phyloP scores from a whole-genome alignment of 2,329 filamentous ascomycete genomes.

The Amphichorda felina region DNA sequence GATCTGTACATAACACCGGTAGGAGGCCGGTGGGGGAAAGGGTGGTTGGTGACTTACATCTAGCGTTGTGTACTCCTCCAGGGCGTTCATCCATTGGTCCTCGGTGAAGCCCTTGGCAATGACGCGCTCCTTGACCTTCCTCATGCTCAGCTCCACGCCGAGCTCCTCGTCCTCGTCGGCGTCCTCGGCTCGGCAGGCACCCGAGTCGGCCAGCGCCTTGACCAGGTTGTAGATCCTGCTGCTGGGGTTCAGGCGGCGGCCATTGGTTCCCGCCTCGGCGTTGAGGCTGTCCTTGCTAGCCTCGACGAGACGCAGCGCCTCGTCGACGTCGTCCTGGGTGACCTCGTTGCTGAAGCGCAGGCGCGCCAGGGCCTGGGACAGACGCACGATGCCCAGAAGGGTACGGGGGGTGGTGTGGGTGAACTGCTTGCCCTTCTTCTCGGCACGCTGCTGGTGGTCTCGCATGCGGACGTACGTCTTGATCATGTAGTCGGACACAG shows the following conservation, averaged over 20 bases:
- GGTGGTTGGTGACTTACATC: conserved; percentile 54
- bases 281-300: conserved; percentile 88
- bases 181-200: conserved; percentile 68
- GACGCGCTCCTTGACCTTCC: conserved; percentile 81
- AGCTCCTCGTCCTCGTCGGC: conserved; percentile 41
- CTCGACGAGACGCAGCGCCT: conserved; percentile 81
- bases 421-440: conserved; percentile 85
- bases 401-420: conserved; percentile 91
- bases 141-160: conserved; percentile 66
- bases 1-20: not conserved
- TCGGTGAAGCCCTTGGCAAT: conserved; percentile 94
- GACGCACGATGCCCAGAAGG: conserved; percentile 79
- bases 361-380: conserved; percentile 86
- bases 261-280: conserved; percentile 47
- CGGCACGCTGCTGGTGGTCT: conserved; percentile 82
- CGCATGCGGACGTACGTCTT: conserved; percentile 94
- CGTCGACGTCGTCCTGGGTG: conserved; percentile 86
- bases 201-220: conserved; percentile 73
- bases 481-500: conserved; percentile 90
- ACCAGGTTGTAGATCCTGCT: conserved; percentile 94
- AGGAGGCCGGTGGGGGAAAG: not conserved
- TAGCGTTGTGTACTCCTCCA: conserved; percentile 80
- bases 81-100: conserved; percentile 75
- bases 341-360: conserved; percentile 81
- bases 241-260: conserved; percentile 65